A percentile compares a stretch with the other conserved stretches of the same genome.
These are phyloP conservation scores for Sclerospora graminicola DNA, from an alignment of 352 stramenopile genomes.

Conservation along the genomic window DNA sequence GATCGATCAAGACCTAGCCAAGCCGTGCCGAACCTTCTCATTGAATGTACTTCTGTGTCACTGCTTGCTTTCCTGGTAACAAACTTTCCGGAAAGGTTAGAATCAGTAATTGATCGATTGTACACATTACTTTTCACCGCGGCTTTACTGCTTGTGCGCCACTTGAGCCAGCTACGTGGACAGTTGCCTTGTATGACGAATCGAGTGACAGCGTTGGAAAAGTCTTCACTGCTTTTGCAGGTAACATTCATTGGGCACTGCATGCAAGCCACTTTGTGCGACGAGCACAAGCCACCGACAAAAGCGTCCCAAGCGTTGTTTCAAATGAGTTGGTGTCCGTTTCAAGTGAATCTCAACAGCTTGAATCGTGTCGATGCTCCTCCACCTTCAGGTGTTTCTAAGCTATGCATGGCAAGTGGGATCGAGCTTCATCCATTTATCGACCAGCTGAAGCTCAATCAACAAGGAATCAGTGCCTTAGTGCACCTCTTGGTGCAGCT, in stretches of 20 bases:
- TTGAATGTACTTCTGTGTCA: conserved; percentile 4
- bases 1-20: conserved; percentile 6
- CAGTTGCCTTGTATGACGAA: no score
- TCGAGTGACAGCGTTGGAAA: no score
- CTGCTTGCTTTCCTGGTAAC: conserved; percentile 24
- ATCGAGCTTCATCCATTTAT: conserved; percentile 35
- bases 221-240: conserved; percentile 23
- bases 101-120: conserved; percentile 21
- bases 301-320: conserved; percentile 26
- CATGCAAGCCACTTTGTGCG: conserved; percentile 33
- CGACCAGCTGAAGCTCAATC: conserved; percentile 39
- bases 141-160: conserved; percentile 35
- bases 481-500: conserved; percentile 41
- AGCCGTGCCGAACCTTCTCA: conserved; percentile 1
- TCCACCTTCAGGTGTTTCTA: conserved; percentile 10
- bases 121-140: conserved; percentile 39
- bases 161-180: conserved; percentile 25
- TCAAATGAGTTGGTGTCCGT: conserved; percentile 53
- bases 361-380: conserved; percentile 14
- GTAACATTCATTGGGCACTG: conserved; percentile 49
- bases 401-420: conserved; percentile 25
- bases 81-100: conserved; percentile 18
- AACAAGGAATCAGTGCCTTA: conserved; percentile 33
- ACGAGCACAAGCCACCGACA: conserved; percentile 9
- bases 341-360: conserved; percentile 44